Conservation (phyloP, 495 filamentous ascomycete genomes). For the Aspergillus indologenus region DNA sequence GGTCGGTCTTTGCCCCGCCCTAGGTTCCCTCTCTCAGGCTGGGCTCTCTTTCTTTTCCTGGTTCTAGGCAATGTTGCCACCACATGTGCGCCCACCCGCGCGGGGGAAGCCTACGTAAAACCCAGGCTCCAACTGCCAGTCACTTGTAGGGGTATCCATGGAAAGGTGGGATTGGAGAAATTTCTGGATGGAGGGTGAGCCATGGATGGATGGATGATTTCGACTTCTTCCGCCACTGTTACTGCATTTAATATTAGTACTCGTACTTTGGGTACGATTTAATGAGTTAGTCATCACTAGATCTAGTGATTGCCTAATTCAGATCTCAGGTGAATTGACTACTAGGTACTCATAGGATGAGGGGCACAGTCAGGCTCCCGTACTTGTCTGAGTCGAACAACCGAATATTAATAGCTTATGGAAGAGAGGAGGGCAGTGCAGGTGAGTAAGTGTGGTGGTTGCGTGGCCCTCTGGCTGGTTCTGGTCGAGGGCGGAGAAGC, state of each 20-base stretch:
- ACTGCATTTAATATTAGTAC: no score
- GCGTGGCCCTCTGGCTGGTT: conserved; percentile 14
- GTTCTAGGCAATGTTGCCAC: not conserved
- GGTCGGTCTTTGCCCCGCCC: no score
- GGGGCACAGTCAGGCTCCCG: not conserved
- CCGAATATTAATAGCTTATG: not conserved
- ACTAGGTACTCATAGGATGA: no score
- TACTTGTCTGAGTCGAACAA: not conserved
- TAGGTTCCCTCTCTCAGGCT: no score
- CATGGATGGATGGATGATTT: not conserved
- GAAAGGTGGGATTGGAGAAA: not conserved
- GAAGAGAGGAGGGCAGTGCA: not conserved
- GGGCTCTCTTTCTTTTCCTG: no score
- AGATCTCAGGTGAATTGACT: no score
- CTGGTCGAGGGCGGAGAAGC: not conserved
- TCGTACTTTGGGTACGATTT: no score
- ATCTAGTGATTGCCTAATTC: no score
- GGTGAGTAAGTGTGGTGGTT: not conserved
- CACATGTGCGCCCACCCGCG: not conserved
- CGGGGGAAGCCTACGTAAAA: not conserved
- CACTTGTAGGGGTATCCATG: not conserved
- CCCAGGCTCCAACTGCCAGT: not conserved
- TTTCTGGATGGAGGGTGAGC: not conserved
- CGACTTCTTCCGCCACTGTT: not conserved
- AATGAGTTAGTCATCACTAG: no score